Base-by-base conservation (phyloP, 2,329 filamentous ascomycete genomes). In the Aspergillus carbonarius region DNA sequence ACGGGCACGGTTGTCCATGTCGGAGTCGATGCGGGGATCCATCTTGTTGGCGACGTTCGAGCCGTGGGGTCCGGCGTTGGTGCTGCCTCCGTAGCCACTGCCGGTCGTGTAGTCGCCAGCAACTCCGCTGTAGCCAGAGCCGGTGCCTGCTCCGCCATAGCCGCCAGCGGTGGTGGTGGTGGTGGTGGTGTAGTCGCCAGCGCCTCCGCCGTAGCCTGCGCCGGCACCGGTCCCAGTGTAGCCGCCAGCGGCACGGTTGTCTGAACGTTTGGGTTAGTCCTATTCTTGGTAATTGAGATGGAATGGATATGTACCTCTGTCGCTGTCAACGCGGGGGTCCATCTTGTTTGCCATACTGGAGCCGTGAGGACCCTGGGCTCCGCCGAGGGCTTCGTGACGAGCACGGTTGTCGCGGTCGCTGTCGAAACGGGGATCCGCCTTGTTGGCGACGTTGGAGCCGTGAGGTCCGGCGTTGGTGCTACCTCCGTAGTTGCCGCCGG, bases 341-440 rank as follows among this genome's bases (percentile, higher is more conserved):
- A 70, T 66, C 34, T 81, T 79, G 70, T 85, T 85, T n/a, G 73
- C 74, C 4, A 74, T 2, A 46, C 78, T 76, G 25, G 74, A 77
- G 59, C 59, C 63, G 68, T 84, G 79, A 34, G 77, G 76, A 7
- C 81, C 80, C 17, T 61, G 51, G 13, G 58, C 34, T 23, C 60
- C 60, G 3, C 58, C 60, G 61, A 62, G 32, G 3, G 55, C 55
- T 15, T 60, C 32, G 18, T 60, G 60, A 15, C 60, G 60, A 10
- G 46, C 58, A 30, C 55, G 60, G 60, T 62, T 62, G 30, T 62
- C 60, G 5, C 32, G 20, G 52, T 62, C 60, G 2, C 50, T 55
- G 30, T 66, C 63, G 1, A 66, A 52, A 2, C 62, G 62, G 34
- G 62, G 63, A 6, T 65, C 62, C 1, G 27, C 18, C 56, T 65